These are phyloP conservation scores for Phialophora macrospora DNA, from an alignment of 2,329 filamentous ascomycete species.

Conservation along the genomic window DNA sequence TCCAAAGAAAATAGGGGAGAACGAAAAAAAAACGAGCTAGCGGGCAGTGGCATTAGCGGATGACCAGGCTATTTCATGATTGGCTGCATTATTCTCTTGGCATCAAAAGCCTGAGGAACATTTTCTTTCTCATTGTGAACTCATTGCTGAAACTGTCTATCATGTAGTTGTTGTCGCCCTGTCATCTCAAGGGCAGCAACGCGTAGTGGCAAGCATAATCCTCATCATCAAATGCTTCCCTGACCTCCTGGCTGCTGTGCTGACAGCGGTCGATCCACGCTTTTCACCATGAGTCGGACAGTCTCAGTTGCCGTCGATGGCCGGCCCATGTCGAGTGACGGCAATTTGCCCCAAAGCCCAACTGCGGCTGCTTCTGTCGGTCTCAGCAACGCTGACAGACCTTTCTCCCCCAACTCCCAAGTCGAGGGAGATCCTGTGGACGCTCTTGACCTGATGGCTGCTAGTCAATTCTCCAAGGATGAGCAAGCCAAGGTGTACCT, in stretches of 20 bases:
- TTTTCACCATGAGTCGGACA: slow-evolving; percentile 28
- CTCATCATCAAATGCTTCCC: slow-evolving; percentile 23
- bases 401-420: slow-evolving; percentile 20
- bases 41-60: slow-evolving; percentile 2
- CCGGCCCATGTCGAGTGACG: slow-evolving; percentile 24
- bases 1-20: not conserved
- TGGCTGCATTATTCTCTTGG: slow-evolving; percentile 16
- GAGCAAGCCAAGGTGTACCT: slow-evolving; percentile 74
- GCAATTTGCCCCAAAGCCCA: slow-evolving; percentile 47
- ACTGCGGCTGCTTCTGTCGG: slow-evolving; percentile 49
- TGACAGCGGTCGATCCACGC: slow-evolving; percentile 19
- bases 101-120: slow-evolving; percentile 18
- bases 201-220: not conserved
- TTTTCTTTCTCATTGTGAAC: slow-evolving; percentile 20
- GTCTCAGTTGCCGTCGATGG: slow-evolving; percentile 17
- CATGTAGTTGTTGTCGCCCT: slow-evolving; percentile 6
- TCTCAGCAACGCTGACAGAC: slow-evolving; percentile 30
- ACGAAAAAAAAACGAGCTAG: slow-evolving; percentile 3
- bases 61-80: not conserved
- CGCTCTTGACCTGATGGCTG: slow-evolving; percentile 60
- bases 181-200: not conserved
- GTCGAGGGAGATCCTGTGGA: slow-evolving; percentile 34
- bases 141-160: slow-evolving; percentile 1
- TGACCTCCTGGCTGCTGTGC: slow-evolving; percentile 29
- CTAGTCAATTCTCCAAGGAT: slow-evolving; percentile 61